Evolutionary conservation across 2,329 filamentous ascomycete species (phyloP), one percentile per base, ranked within the genome.

Genomic region (Boeremia exigua): DNA sequence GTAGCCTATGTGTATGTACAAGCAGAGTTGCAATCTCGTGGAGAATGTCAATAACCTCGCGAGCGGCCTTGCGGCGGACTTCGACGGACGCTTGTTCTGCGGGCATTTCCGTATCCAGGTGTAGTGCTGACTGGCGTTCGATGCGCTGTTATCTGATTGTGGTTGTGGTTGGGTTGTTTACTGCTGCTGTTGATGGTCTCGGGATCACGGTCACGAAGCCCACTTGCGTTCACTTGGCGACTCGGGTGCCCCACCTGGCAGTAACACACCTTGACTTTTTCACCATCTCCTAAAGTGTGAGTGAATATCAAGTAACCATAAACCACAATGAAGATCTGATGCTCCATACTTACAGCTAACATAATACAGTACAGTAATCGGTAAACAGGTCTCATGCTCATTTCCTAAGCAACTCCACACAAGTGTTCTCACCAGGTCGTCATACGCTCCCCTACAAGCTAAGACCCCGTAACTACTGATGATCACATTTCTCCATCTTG

Each of bases 1-100:
- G 15, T 34, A 9, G 8, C 9, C 9, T 27, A 4, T n/a, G 37
- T 53, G 38, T 42, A 42, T 86, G 66, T 79, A 97, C 94, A 63
- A 99, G 83, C 49, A 99, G 88, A 37, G 91, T 95, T 46, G 94
- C 89, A 63, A 95, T 94, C 73, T 95, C 91, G 66, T 91, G 86
- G 28, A 92, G 83, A 43, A 94, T 92, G 72, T 92, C 89, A 60
- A 95, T 90, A 47, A 75, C 90, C 70, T 94, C 89, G 66, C 91
- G 88, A 15, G 91, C 91, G 25, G 90, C 90, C 65, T 85, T 85
- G 74, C 90, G 88, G 76, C 91, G 92, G 17, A 70, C 70, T 36
- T 75, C 72, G 39, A 70, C 67, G 4, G 71, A 66, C 3, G 66
- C 60, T n/a, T 67, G 61, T 52, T 67, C 62, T 17, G 60, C 61